Conservation (phyloP, 2,329 filamentous ascomycete genomes). For the Talaromyces marneffei region DNA sequence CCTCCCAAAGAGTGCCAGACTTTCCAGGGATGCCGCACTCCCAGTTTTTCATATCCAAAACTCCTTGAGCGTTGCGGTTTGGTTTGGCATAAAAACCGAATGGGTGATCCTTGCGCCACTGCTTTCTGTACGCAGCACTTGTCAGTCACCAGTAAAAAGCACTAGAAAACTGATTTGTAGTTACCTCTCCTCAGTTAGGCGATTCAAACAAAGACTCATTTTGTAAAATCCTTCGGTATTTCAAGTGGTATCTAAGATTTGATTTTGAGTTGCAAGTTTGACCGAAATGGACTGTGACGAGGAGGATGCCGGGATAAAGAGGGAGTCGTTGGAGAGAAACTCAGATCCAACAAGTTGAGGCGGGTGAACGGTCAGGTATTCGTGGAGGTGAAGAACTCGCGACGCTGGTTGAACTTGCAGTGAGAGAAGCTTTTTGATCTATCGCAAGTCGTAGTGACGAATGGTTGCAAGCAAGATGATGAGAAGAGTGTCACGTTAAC, state of each 20-base stretch:
- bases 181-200: slow-evolving; percentile 14
- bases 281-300: neutral
- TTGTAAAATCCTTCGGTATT: neutral
- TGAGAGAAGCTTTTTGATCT: neutral
- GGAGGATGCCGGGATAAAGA: neutral
- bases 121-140: slow-evolving; percentile 60
- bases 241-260: neutral
- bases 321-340: neutral
- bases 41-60: slow-evolving; percentile 90
- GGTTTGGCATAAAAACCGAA: slow-evolving; percentile 97
- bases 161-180: too few species aligned
- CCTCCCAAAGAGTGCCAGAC: slow-evolving; percentile 95
- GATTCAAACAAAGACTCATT: slow-evolving; percentile 14
- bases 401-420: neutral
- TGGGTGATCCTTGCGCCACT: slow-evolving; percentile 94
- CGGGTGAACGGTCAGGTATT: neutral
- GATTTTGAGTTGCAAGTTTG: neutral
- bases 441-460: neutral
- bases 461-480: neutral
- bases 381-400: neutral
- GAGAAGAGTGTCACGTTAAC: neutral
- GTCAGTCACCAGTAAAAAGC: too few species aligned
- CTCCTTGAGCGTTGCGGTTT: slow-evolving; percentile 67
- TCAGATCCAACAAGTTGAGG: neutral
- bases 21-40: slow-evolving; percentile 95